Conservation (phyloP, 1,284 basidiomycete species). For the Sutorius eximius region DNA sequence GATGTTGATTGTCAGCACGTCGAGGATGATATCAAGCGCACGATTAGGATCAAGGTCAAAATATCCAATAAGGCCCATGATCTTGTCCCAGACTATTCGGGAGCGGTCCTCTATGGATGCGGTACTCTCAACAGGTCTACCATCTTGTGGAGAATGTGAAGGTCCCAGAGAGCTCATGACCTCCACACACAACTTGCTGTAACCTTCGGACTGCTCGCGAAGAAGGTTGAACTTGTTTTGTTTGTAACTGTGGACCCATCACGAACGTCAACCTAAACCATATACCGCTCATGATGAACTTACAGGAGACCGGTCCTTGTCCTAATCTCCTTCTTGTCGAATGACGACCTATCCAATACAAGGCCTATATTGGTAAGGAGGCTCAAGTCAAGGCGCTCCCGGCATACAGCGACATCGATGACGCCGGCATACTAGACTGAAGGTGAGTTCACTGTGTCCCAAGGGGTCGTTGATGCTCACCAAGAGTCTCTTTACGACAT, state of each 20-base stretch:
- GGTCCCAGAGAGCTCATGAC: conserved; percentile 79
- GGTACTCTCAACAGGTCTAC: conserved; percentile 58
- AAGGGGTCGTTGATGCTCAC: conserved; percentile 43
- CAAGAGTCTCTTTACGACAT: conserved; percentile 60
- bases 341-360: conserved; percentile 57
- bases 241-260: conserved; percentile 71
- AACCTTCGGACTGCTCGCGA: conserved; percentile 96
- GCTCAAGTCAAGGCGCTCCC: conserved; percentile 69
- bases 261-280: conserved; percentile 7
- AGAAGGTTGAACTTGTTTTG: conserved; percentile 98
- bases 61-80: conserved; percentile 89
- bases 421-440: conserved; percentile 39
- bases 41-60: conserved; percentile 96
- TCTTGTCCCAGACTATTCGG: conserved; percentile 78
- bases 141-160: conserved; percentile 61
- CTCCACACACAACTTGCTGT: conserved; percentile 88
- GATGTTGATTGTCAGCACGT: conserved; percentile 84
- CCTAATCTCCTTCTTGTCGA: conserved; percentile 76
- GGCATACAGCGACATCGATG: conserved; percentile 57
- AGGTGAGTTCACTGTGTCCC: conserved; percentile 3
- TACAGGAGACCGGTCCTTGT: conserved; percentile 78
- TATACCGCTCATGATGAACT: conserved; percentile 34
- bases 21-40: conserved; percentile 91
- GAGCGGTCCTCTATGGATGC: conserved; percentile 63
- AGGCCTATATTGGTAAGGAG: conserved; percentile 63